A percentile compares a stretch with the other conserved stretches of the same genome.
phyloP scores from a whole-genome alignment of 768 basidiomycete genomes.

The Dioszegia hungarica region DNA sequence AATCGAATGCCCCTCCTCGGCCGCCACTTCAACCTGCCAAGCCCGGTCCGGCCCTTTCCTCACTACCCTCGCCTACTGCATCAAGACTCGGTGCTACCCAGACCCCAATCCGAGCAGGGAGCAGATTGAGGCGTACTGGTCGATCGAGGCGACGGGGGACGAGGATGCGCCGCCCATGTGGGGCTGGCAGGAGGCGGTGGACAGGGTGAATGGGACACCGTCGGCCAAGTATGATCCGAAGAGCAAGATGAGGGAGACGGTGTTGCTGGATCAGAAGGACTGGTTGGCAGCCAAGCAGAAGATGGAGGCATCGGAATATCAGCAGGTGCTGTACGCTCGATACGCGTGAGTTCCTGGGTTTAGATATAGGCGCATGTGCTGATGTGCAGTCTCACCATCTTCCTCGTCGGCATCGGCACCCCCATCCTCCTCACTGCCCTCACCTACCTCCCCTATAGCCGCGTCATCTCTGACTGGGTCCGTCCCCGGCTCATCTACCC shows the following conservation, averaged over 20 bases:
- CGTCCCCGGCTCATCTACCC: slow-evolving; percentile 4
- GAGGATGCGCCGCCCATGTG: slow-evolving; percentile 1
- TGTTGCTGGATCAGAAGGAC: background rate
- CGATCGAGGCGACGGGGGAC: background rate
- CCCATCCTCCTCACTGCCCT: slow-evolving; percentile 5
- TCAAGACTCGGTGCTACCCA: background rate
- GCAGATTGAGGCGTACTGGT: slow-evolving; percentile 3
- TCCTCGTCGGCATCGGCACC: background rate
- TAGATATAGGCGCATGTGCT: background rate
- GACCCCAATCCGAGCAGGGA: background rate
- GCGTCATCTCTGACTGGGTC: background rate
- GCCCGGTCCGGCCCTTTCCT: background rate
- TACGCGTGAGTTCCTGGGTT: background rate
- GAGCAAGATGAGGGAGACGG: background rate
- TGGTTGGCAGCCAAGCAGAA: slow-evolving; percentile 8
- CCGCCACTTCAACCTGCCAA: background rate
- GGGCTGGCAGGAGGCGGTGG: slow-evolving; percentile 2
- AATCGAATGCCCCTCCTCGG: background rate
- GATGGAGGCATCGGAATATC: background rate
- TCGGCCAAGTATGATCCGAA: background rate
- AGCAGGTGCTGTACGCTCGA: background rate
- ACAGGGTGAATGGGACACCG: background rate
- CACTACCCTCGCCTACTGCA: slow-evolving; percentile 9
- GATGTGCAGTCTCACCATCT: background rate
- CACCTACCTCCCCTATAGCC: background rate